Evolutionary conservation across 169 alveolate genomes (phyloP), one percentile per base, ranked within the genome.

Genomic region (Cryptosporidium xiaoi): DNA sequence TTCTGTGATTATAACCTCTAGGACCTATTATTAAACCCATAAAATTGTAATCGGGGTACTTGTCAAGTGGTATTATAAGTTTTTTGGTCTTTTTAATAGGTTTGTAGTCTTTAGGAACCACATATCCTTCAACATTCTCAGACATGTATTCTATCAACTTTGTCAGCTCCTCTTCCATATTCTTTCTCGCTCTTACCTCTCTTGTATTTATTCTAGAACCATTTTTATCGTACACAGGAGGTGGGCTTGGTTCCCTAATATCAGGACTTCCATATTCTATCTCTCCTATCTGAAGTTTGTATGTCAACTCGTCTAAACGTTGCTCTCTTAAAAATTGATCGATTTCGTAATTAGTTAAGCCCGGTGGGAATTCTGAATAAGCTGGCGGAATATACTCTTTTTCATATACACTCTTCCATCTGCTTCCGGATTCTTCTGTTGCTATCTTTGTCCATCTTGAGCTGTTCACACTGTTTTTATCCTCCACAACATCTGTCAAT

Each of bases 1-100:
- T 82, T 40, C 95, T 94, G 94, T 97, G 99, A 83, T 97, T 95
- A 83, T 97, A 95, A 16, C 99, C 99, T 62, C 98, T 91, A 7
- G 98, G 98, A 2, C 99, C 99, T 56, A 97, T 95, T 71, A 97
- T 95, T 69, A 97, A 92, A 1, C 98, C 98, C 96, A 97, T 96
- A 92, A 96, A 97, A 91, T 96, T 96, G 90, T 95, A 94, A 65
- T 96, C 97, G 3, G 98, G 98, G 82, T 95, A 95, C 92, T 94
- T 94, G 67, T 94, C 96, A 53, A 94, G 89, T 20, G 98, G 98
- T 27, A 95, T 95, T 71, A 93, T 93, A 34, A 96, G 93, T 64
- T 93, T 91, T 51, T 96, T 82, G 13, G 93, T 84, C 68, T 94
- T 94, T 85, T 95, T 96, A 66, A 93, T 84, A n/a, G 97, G 97